phyloP scores from a whole-genome alignment of 2,329 filamentous ascomycete genomes.

The Fusarium sp. region DNA sequence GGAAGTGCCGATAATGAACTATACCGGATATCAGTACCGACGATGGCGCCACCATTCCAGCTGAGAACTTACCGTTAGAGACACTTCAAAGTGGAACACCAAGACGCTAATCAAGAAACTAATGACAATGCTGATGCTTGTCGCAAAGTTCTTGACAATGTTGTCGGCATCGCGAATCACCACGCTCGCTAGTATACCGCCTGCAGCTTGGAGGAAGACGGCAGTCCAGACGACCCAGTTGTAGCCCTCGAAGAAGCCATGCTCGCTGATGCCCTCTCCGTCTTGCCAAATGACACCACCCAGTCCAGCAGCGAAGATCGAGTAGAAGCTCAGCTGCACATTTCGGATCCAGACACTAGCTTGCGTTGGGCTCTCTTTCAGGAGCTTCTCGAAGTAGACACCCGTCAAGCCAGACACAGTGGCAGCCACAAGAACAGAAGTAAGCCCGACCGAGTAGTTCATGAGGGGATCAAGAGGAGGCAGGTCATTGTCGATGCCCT shows the following conservation, averaged over 20 bases:
- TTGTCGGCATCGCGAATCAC: slow-evolving; percentile 65
- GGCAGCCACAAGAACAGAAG: slow-evolving; percentile 82
- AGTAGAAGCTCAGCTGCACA: slow-evolving; percentile 94
- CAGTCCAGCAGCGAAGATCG: slow-evolving; percentile 87
- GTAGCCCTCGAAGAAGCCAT: slow-evolving; percentile 95
- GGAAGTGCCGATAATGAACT: slow-evolving; percentile 86
- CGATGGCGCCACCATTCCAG: not conserved
- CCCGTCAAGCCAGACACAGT: slow-evolving; percentile 86
- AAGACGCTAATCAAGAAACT: slow-evolving; percentile 87
- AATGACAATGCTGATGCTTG: slow-evolving; percentile 89
- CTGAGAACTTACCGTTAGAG: slow-evolving; percentile 71
- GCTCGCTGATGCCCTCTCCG: slow-evolving; percentile 82
- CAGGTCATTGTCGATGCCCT: slow-evolving; percentile 80
- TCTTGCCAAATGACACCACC: slow-evolving; percentile 90
- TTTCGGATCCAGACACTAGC: slow-evolving; percentile 94
- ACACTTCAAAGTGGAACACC: slow-evolving; percentile 85
- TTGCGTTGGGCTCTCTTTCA: slow-evolving; percentile 83
- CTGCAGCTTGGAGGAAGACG: slow-evolving; percentile 83
- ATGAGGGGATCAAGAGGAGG: slow-evolving; percentile 64
- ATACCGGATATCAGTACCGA: slow-evolving; percentile 5
- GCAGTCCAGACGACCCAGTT: slow-evolving; percentile 92
- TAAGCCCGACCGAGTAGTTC: slow-evolving; percentile 83
- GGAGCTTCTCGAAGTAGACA: slow-evolving; percentile 89
- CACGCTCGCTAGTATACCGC: slow-evolving; percentile 78
- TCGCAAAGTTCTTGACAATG: slow-evolving; percentile 93